A percentile compares a stretch with the other conserved stretches of the same genome.
These are phyloP conservation scores for Fusarium gaditjirri DNA, from an alignment of 2,329 filamentous ascomycete genomes.

Conservation along the genomic window DNA sequence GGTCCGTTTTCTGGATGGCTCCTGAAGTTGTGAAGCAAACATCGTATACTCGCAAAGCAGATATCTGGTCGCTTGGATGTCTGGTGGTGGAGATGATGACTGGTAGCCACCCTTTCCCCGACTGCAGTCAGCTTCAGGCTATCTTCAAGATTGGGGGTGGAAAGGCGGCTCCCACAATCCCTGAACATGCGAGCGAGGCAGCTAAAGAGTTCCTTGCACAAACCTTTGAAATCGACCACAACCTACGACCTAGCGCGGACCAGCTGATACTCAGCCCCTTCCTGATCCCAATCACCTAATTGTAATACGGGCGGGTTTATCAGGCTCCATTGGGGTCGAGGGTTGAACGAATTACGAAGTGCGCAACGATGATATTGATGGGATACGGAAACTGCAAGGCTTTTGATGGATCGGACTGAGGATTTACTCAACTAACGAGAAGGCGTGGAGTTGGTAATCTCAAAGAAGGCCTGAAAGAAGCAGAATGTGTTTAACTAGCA, in stretches of 20 bases:
- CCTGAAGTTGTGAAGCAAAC: constrained; percentile 98
- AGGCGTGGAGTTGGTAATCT: constrained; percentile 7
- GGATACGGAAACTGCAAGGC: background rate
- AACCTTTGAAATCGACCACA: constrained; percentile 96
- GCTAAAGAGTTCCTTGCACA: constrained; percentile 84
- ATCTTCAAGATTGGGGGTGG: constrained; percentile 98
- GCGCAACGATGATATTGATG: background rate
- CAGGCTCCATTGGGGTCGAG: background rate
- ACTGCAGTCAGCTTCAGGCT: constrained; percentile 95
- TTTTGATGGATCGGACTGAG: background rate
- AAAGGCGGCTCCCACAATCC: constrained; percentile 87
- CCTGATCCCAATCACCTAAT: constrained; percentile 73
- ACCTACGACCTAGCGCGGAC: constrained; percentile 89
- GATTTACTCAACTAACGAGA: background rate
- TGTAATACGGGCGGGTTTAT: background rate
- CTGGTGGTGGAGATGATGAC: constrained; percentile 99
- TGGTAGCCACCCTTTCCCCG: constrained; percentile 93
- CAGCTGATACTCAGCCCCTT: constrained; percentile 88
- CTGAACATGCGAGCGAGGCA: constrained; percentile 85
- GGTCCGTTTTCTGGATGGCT: constrained; percentile 99
- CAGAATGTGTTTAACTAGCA: constrained; percentile 26
- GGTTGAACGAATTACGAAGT: constrained; percentile 15
- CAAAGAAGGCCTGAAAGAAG: constrained; percentile 1
- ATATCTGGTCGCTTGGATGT: constrained; percentile 98
- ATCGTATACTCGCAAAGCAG: constrained; percentile 96